Evolutionary conservation across 140 eudicot species (phyloP).

Genomic region (Senecio squalidus): DNA sequence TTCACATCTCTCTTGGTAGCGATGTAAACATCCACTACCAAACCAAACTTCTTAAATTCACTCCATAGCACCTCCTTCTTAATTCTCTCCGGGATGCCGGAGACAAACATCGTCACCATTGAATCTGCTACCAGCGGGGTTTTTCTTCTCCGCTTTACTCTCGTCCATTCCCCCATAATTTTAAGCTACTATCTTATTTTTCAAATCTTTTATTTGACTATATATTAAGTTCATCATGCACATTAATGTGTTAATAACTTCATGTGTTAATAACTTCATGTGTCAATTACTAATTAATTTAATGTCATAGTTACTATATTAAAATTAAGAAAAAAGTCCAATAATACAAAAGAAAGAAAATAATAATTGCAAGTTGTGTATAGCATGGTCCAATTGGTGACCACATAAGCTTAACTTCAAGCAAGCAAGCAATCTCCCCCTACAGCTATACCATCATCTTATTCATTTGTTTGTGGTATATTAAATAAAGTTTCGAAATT

Average conservation of each 20-base stretch:
- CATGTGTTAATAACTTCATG: neutral
- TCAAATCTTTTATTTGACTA: no score
- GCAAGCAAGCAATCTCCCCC: slow-evolving; percentile 9
- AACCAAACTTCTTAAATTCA: no score
- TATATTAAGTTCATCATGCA: no score
- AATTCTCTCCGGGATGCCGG: no score
- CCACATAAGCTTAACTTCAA: slow-evolving; percentile 27
- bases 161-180: no score
- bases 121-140: no score
- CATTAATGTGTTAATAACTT: neutral
- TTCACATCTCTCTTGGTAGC: no score
- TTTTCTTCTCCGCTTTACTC: no score
- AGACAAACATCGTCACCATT: no score
- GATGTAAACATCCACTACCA: no score
- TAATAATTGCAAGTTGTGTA: slow-evolving; percentile 25
- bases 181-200: no score
- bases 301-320: neutral
- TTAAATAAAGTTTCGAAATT: neutral
- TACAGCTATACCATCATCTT: slow-evolving; percentile 21
- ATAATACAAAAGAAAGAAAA: neutral
- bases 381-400: slow-evolving; percentile 36
- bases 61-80: no score
- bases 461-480: slow-evolving; percentile 1
- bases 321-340: neutral
- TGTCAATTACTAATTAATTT: neutral